Evolutionary conservation across 2,329 filamentous ascomycete species (phyloP), one percentile per base, ranked within the genome.

Genomic region (Neobulgaria alba): DNA sequence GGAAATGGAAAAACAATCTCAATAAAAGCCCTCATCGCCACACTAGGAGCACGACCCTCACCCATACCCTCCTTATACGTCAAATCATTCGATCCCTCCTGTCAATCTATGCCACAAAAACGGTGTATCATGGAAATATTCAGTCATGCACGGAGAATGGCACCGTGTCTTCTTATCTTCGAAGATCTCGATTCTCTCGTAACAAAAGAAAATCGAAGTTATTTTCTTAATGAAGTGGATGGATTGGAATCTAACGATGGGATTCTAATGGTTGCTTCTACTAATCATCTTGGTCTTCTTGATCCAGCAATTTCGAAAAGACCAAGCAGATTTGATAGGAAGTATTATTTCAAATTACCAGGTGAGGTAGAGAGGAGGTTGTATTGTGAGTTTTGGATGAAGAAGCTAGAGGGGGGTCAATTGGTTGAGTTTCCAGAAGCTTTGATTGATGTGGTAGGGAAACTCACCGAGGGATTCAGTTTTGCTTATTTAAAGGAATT

Each of bases 191-290:
- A 85, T 56, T 76, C 72, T 9, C 69, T 85, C 17, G 72, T 85
- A 29, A 69, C 68, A 3, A 71, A 79, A 36, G 49, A 58, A 2
- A 73, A 78, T 4, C 67, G 81, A 14, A 77, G 72, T 37, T 85
- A 82, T 62, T 85, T 86, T 59, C 65, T 85, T 34, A 85, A 85
- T 54, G 79, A 85, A 58, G 75, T 85, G 2, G 81, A 85, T 49
- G 81, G 81, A 0, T 69, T 85, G 7, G 73, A 75, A 51, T 71
- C 67, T 46, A 85, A 85, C 46, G 77, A 85, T 48, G 82, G 81
- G 8, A 82, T 85, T 37, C 72, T 84, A 50, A 81, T 85, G 63
- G 66, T 82, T 14, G 78, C 74, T 16, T 77, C 71, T 29, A 82
- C 79, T 0, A 82, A 82, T 52, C 69, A 77, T 49, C 67, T 85